Conservation (phyloP, 163 green algal genomes). For the Chloroidium sp. region DNA sequence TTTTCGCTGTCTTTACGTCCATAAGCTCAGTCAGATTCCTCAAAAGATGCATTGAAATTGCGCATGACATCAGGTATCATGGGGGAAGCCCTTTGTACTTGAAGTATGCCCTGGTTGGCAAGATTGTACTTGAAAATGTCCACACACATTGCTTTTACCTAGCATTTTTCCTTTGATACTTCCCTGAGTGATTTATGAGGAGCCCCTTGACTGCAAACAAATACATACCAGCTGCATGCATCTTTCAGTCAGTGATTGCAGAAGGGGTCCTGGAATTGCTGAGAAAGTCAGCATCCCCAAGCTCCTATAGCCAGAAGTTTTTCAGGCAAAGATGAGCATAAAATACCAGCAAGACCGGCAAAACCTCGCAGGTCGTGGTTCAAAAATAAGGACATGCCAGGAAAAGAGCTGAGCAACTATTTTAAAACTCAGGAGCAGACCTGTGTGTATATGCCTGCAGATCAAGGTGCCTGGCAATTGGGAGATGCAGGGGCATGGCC, state of each 20-base stretch:
- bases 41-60: not conserved
- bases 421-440: not conserved
- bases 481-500: constrained; percentile 75
- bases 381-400: not conserved
- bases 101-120: not conserved
- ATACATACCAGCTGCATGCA: not conserved
- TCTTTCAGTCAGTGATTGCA: not conserved
- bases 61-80: not conserved
- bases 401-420: not conserved
- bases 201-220: not conserved
- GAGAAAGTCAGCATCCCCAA: no score
- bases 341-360: no score
- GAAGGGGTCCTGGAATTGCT: no score
- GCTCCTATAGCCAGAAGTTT: no score
- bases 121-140: not conserved
- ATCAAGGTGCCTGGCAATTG: constrained; percentile 79
- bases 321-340: no score
- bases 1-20: not conserved
- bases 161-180: no score
- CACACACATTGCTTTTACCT: no score
- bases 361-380: not conserved
- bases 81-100: not conserved
- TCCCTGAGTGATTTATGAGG: no score
- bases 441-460: constrained; percentile 22
- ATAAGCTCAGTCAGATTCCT: not conserved